Conservation (phyloP, 2,329 filamentous ascomycete genomes). For the Grosmannia serpens region DNA sequence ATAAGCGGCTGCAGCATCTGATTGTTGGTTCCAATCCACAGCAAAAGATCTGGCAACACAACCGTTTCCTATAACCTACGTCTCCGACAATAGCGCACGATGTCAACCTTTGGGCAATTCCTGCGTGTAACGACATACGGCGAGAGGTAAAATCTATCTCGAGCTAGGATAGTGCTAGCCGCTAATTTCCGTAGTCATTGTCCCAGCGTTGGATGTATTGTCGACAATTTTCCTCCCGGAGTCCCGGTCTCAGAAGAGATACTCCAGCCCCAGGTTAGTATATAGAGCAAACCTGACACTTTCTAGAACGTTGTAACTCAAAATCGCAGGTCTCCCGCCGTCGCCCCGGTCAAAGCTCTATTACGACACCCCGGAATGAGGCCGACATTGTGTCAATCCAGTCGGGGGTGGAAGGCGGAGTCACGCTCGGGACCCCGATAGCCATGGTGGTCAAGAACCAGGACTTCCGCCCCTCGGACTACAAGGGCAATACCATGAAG, state of each 20-base stretch:
- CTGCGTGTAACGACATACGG: slow-evolving; percentile 75
- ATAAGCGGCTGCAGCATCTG: neutral
- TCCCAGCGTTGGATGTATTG: slow-evolving; percentile 58
- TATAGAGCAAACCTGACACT: slow-evolving; percentile 83
- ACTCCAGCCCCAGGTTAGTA: slow-evolving; percentile 38
- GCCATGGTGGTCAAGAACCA: slow-evolving; percentile 80
- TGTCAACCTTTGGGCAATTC: slow-evolving; percentile 80
- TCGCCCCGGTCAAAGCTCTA: slow-evolving; percentile 75
- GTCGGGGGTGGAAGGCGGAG: slow-evolving; percentile 80
- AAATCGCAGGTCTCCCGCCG: slow-evolving; percentile 86
- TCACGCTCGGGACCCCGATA: slow-evolving; percentile 86
- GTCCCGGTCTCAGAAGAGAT: no score
- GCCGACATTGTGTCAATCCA: slow-evolving; percentile 87
- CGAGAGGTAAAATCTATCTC: slow-evolving; percentile 2
- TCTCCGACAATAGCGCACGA: slow-evolving; percentile 25
- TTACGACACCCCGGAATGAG: slow-evolving; percentile 88
- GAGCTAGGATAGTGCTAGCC: neutral
- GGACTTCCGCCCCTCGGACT: slow-evolving; percentile 87
- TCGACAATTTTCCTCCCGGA: no score
- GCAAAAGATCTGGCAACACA: no score
- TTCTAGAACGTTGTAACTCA: slow-evolving; percentile 20
- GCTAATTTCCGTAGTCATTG: neutral
- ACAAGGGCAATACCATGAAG: slow-evolving; percentile 82
- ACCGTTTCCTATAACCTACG: no score
- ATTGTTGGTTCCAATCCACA: no score